Conservation (phyloP, 2,329 filamentous ascomycete genomes). For the Colletotrichum coccodes region DNA sequence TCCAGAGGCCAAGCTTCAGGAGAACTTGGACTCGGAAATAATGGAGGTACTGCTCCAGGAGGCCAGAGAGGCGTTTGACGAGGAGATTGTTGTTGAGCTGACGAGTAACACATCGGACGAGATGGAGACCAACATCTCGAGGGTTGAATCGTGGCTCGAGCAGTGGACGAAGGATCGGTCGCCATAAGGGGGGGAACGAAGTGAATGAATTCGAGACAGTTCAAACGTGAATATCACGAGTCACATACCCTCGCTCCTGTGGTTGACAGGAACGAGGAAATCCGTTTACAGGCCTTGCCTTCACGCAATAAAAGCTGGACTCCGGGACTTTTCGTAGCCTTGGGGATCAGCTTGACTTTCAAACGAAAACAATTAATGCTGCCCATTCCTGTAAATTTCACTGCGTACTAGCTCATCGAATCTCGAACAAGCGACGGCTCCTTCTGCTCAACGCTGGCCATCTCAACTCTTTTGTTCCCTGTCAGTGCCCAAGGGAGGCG, state of each 20-base stretch:
- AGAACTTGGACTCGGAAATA: constrained; percentile 97
- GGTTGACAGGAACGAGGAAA: too few species aligned
- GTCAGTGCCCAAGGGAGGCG: not conserved
- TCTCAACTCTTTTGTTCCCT: not conserved
- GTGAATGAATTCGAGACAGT: constrained; percentile 36
- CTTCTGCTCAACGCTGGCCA: not conserved
- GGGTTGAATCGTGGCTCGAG: constrained; percentile 83
- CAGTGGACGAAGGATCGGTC: constrained; percentile 77
- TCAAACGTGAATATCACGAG: not conserved
- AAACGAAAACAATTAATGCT: not conserved
- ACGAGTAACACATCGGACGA: constrained; percentile 84
- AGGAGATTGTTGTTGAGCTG: constrained; percentile 89
- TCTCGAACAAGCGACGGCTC: not conserved
- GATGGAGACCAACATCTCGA: constrained; percentile 87
- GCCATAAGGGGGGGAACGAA: not conserved
- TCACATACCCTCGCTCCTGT: not conserved
- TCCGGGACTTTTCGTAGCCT: not conserved
- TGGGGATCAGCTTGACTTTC: not conserved
- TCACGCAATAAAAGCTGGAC: not conserved
- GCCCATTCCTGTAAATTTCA: too few species aligned
- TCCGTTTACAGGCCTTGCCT: not conserved
- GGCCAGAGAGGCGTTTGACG: constrained; percentile 85
- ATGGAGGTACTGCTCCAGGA: constrained; percentile 95
- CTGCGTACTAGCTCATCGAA: not conserved
- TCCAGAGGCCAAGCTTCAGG: constrained; percentile 86